Conservation (phyloP, 2,329 filamentous ascomycete genomes). For the Hysterium pulicare region DNA sequence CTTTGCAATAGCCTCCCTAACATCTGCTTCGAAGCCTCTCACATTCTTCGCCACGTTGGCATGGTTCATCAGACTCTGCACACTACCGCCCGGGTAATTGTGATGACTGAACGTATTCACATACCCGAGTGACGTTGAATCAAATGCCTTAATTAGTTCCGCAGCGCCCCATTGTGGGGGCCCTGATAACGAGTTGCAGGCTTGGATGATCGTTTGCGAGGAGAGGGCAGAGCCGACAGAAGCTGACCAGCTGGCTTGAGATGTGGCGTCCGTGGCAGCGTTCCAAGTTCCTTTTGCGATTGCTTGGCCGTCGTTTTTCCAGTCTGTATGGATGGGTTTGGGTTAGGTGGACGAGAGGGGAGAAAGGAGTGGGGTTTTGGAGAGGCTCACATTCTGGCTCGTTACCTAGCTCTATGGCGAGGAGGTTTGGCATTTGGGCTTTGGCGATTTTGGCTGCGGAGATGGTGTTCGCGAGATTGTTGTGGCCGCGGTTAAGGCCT, state of each 20-base stretch:
- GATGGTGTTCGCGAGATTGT: slow-evolving; percentile 55
- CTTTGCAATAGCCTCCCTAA: slow-evolving; percentile 36
- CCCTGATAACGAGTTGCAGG: slow-evolving; percentile 6
- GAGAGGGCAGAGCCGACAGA: slow-evolving; percentile 29
- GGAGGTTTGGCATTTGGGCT: slow-evolving; percentile 46
- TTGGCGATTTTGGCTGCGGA: slow-evolving; percentile 48
- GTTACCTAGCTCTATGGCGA: slow-evolving; percentile 56
- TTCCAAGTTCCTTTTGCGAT: slow-evolving; percentile 3
- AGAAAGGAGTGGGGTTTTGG: slow-evolving; percentile 5
- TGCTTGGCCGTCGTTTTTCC: not conserved
- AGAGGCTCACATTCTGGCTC: slow-evolving; percentile 51
- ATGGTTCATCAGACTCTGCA: slow-evolving; percentile 44
- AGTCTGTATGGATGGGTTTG: not conserved
- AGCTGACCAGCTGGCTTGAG: slow-evolving; percentile 34
- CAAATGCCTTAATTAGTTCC: slow-evolving; percentile 37
- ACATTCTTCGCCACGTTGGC: slow-evolving; percentile 40
- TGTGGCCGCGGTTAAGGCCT: slow-evolving; percentile 52
- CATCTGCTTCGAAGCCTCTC: slow-evolving; percentile 40
- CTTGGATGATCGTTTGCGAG: slow-evolving; percentile 25
- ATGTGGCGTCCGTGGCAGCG: slow-evolving; percentile 26
- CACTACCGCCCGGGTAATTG: slow-evolving; percentile 45
- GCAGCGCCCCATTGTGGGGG: slow-evolving; percentile 21
- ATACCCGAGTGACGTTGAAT: slow-evolving; percentile 32
- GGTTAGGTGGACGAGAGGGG: too few relatives aligned
- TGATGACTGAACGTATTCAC: slow-evolving; percentile 32